Conservation (phyloP, 2,329 filamentous ascomycete species). For the Alternaria angustiovoidea region DNA sequence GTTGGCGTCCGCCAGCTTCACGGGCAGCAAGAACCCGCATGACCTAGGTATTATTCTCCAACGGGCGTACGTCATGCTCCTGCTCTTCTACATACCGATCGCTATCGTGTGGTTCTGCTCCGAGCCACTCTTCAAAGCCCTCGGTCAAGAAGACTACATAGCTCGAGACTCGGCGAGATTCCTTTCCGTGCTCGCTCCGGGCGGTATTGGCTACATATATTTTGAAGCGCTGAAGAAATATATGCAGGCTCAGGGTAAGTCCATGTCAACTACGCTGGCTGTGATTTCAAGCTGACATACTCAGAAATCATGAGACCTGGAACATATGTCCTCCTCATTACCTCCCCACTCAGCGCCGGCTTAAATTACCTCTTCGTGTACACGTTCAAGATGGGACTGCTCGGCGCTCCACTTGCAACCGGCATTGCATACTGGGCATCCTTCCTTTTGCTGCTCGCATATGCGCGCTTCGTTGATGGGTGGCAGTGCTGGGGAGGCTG, state of each 20-base stretch:
- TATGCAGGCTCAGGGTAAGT: slow-evolving; percentile 64
- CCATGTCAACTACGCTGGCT: too few relatives aligned
- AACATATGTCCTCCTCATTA: slow-evolving; percentile 69
- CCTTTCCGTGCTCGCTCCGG: slow-evolving; percentile 76
- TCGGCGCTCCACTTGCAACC: slow-evolving; percentile 82
- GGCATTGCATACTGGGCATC: slow-evolving; percentile 87
- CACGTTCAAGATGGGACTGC: slow-evolving; percentile 72
- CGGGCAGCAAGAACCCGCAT: slow-evolving; percentile 78
- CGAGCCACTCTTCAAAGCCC: slow-evolving; percentile 73
- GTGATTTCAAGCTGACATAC: slow-evolving; percentile 12
- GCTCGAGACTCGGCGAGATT: slow-evolving; percentile 77
- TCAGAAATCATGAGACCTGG: slow-evolving; percentile 69
- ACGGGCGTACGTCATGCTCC: slow-evolving; percentile 75
- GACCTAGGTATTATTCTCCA: slow-evolving; percentile 82
- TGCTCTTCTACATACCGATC: slow-evolving; percentile 75
- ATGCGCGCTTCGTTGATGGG: slow-evolving; percentile 74
- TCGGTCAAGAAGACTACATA: slow-evolving; percentile 82
- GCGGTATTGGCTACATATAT: slow-evolving; percentile 85
- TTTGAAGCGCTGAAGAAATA: slow-evolving; percentile 79
- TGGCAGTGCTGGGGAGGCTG: slow-evolving; percentile 83
- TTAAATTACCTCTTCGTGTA: slow-evolving; percentile 77
- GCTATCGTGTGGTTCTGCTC: slow-evolving; percentile 78
- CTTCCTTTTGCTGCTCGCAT: slow-evolving; percentile 77
- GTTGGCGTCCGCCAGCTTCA: slow-evolving; percentile 82
- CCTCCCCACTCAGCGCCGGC: slow-evolving; percentile 65